These are phyloP conservation scores for Xylaria arbuscula DNA, from an alignment of 2,329 filamentous ascomycete genomes.

Conservation along the genomic window DNA sequence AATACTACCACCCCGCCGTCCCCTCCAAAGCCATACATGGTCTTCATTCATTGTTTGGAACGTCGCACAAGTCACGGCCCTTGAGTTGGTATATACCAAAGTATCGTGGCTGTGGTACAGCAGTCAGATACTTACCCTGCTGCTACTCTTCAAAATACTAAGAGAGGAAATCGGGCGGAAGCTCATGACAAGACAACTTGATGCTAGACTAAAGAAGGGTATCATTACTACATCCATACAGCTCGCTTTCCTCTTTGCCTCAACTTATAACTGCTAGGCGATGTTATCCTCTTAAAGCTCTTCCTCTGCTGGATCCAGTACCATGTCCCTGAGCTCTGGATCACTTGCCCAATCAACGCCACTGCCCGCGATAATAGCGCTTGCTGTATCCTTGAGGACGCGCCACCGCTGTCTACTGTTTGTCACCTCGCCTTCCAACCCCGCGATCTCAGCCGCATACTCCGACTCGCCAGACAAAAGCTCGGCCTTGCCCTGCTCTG, in stretches of 20 bases:
- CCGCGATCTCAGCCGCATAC: slow-evolving; percentile 65
- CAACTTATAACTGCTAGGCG: not conserved
- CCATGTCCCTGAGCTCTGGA: slow-evolving; percentile 73
- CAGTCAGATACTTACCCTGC: not conserved
- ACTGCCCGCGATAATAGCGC: slow-evolving; percentile 81
- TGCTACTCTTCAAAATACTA: not conserved
- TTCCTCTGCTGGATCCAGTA: slow-evolving; percentile 73
- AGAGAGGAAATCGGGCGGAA: not conserved
- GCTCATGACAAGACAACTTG: not conserved
- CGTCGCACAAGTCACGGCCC: not conserved
- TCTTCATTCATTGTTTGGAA: not conserved
- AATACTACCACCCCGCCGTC: not conserved
- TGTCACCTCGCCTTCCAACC: slow-evolving; percentile 69
- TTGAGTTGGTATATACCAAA: slow-evolving; percentile 1
- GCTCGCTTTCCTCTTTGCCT: not conserved
- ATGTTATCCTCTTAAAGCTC: slow-evolving; percentile 36
- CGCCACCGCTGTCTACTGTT: slow-evolving; percentile 74
- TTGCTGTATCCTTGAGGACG: slow-evolving; percentile 81
- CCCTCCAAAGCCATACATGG: not conserved
- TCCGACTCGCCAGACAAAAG: slow-evolving; percentile 62
- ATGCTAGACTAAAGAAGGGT: not conserved
- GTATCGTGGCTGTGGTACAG: not conserved
- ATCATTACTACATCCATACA: slow-evolving; percentile 13
- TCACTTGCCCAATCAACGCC: slow-evolving; percentile 84
- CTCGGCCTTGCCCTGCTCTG: slow-evolving; percentile 63